Percentiles rank a stretch among this genome's conserved stretches.
These are phyloP conservation scores for Tilletia horrida DNA, from an alignment of 1,284 basidiomycete species.

Conservation along the genomic window DNA sequence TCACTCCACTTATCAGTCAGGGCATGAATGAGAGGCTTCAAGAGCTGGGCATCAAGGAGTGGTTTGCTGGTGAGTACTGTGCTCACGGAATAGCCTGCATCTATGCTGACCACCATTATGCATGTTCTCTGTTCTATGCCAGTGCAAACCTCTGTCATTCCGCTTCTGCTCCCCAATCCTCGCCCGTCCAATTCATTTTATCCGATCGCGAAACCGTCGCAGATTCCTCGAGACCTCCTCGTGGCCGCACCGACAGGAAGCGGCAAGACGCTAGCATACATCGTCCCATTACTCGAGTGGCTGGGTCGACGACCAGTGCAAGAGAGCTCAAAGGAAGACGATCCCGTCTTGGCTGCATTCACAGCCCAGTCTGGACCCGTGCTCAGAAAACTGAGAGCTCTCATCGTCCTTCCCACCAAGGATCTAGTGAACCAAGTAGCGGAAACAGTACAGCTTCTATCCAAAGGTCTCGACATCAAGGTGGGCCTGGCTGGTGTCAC, in stretches of 20 bases:
- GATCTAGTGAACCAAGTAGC: constrained; percentile 91
- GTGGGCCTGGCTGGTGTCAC: constrained; percentile 58
- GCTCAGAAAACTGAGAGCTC: constrained; percentile 70
- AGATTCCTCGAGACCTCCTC: constrained; percentile 74
- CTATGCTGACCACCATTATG: not conserved
- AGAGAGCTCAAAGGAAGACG: not conserved
- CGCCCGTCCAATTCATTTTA: constrained; percentile 62
- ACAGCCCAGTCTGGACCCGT: constrained; percentile 3
- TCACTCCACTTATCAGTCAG: constrained; percentile 14
- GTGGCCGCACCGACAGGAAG: constrained; percentile 97
- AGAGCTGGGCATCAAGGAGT: constrained; percentile 42
- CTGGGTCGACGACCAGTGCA: constrained; percentile 16
- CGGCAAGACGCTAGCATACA: constrained; percentile 93
- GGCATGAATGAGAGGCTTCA: constrained; percentile 16
- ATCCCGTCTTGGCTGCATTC: constrained; percentile 15
- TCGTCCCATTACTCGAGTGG: constrained; percentile 79
- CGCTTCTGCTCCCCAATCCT: constrained; percentile 66
- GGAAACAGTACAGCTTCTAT: constrained; percentile 74
- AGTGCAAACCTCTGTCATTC: constrained; percentile 81
- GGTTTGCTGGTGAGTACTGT: constrained; percentile 39
- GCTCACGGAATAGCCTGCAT: not conserved
- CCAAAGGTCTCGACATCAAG: constrained; percentile 78
- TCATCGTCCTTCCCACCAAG: constrained; percentile 87
- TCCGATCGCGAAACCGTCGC: constrained; percentile 60
- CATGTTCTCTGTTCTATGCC: constrained; percentile 21